Percentiles rank a stretch among this genome's conserved stretches.
These are phyloP conservation scores for Endocalyx cinctus DNA, from an alignment of 2,329 filamentous ascomycete genomes.

Conservation along the genomic window DNA sequence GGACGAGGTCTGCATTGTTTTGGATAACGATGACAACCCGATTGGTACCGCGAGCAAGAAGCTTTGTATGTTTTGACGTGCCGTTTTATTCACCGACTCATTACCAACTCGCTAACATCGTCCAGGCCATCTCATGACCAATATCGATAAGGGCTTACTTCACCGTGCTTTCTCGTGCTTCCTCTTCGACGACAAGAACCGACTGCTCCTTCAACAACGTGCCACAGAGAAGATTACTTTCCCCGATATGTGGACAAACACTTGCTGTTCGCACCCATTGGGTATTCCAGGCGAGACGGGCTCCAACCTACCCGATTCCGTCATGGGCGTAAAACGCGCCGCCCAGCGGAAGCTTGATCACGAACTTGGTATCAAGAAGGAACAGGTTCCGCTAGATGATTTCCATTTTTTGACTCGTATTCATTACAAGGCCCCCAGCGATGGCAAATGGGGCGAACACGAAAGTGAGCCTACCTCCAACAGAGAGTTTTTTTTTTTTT, in stretches of 20 bases:
- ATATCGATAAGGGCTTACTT: constrained; percentile 92
- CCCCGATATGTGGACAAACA: constrained; percentile 99
- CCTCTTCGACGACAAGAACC: constrained; percentile 91
- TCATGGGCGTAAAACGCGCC: constrained; percentile 84
- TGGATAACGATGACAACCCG: constrained; percentile 85
- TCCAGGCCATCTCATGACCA: constrained; percentile 93
- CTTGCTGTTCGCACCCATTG: constrained; percentile 96
- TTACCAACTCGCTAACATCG: constrained; percentile 7
- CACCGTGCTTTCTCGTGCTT: constrained; percentile 98
- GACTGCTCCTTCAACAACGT: constrained; percentile 90
- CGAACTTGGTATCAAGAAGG: constrained; percentile 84
- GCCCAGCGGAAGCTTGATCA: constrained; percentile 92
- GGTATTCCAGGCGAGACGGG: constrained; percentile 90
- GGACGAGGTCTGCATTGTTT: constrained; percentile 98
- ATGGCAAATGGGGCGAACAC: constrained; percentile 98
- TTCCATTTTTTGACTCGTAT: constrained; percentile 95
- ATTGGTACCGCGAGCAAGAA: constrained; percentile 99
- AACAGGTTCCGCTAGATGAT: constrained; percentile 84
- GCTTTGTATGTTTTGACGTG: constrained; percentile 61
- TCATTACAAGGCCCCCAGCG: constrained; percentile 95
- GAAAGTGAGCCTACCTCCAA: constrained; percentile 67
- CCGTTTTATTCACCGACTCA: neutral
- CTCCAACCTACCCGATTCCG: constrained; percentile 69
- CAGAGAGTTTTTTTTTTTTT: too few species aligned
- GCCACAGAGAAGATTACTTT: constrained; percentile 98